Percentiles rank a stretch among this genome's conserved stretches.
Evolutionary conservation across 2,329 filamentous ascomycete species (phyloP).

Genomic region (Rutstroemia sydowiana): DNA sequence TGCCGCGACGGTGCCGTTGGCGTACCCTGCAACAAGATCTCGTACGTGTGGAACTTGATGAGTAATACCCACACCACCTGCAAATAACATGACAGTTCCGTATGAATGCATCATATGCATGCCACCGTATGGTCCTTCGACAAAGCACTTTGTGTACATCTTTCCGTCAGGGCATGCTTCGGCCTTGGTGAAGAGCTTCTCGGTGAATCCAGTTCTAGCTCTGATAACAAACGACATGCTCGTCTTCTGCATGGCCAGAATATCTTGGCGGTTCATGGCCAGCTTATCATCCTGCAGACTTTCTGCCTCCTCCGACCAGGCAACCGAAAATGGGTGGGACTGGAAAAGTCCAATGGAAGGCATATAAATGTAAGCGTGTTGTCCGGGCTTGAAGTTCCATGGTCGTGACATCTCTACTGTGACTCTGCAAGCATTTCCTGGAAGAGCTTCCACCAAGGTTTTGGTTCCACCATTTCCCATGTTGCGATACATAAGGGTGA

Average conservation of each 20-base stretch:
- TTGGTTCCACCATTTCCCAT: conserved; percentile 58
- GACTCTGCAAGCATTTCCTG: conserved; percentile 66
- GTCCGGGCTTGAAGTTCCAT: conserved; percentile 68
- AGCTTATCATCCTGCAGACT: conserved; percentile 45
- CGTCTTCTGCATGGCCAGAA: conserved; percentile 53
- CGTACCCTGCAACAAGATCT: conserved; percentile 61
- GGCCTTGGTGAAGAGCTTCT: conserved; percentile 61
- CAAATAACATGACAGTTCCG: conserved; percentile 71
- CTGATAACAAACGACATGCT: conserved; percentile 66
- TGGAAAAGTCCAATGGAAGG: conserved; percentile 65
- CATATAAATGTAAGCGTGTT: conserved; percentile 76
- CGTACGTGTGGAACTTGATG: conserved; percentile 71
- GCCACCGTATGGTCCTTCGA: conserved; percentile 73
- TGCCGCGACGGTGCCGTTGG: conserved; percentile 61
- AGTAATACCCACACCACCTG: conserved; percentile 74
- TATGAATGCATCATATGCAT: conserved; percentile 66
- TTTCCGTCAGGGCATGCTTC: conserved; percentile 51
- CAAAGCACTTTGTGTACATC: conserved; percentile 56
- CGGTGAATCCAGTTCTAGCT: conserved; percentile 67
- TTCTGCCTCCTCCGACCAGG: conserved; percentile 65
- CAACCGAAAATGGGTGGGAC: conserved; percentile 73
- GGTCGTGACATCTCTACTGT: conserved; percentile 68
- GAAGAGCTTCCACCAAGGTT: conserved; percentile 66
- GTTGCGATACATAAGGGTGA: conserved; percentile 58
- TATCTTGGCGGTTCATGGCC: conserved; percentile 51